These are phyloP conservation scores for Forsythia suspensa DNA, from an alignment of 257 asterid species.

Conservation along the genomic window DNA sequence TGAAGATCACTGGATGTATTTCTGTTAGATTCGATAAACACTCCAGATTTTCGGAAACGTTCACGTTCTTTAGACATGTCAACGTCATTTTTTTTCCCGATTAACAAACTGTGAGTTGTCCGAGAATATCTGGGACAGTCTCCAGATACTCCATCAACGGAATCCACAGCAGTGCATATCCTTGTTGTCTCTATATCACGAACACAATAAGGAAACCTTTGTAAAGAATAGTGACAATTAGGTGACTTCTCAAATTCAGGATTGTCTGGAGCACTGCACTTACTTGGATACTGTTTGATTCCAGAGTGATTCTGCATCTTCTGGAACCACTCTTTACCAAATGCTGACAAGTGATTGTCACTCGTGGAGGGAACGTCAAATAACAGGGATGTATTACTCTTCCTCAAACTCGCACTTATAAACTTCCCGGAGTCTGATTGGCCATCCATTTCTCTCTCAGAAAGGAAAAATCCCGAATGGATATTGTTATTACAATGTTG, in stretches of 20 bases:
- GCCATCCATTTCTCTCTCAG: constrained; percentile 22
- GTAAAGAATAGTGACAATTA: constrained; percentile 28
- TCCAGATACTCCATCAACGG: constrained; percentile 15
- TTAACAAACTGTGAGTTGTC: constrained; percentile 47
- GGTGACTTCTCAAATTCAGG: too few relatives aligned
- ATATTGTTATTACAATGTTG: constrained; percentile 20
- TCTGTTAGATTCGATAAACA: constrained; percentile 23
- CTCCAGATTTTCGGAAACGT: constrained; percentile 24
- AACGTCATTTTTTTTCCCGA: constrained; percentile 41
- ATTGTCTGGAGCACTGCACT: neutral
- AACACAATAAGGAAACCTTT: constrained; percentile 32
- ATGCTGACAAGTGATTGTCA: constrained; percentile 16
- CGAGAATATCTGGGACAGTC: constrained; percentile 50
- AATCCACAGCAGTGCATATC: constrained; percentile 51
- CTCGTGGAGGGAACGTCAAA: constrained; percentile 18
- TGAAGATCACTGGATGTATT: constrained; percentile 26
- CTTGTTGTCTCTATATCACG: constrained; percentile 43
- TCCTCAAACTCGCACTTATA: constrained; percentile 22
- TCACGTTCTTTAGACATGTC: constrained; percentile 32
- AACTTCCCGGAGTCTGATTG: constrained; percentile 19
- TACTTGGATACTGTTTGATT: neutral
- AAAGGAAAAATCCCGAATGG: constrained; percentile 21
- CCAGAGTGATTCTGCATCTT: constrained; percentile 22
- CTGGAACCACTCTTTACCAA: constrained; percentile 21
- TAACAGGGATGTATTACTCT: constrained; percentile 1